A percentile compares a stretch with the other conserved stretches of the same genome.
phyloP scores from a whole-genome alignment of 2,329 filamentous ascomycete species.

The Pezicula radicicola region DNA sequence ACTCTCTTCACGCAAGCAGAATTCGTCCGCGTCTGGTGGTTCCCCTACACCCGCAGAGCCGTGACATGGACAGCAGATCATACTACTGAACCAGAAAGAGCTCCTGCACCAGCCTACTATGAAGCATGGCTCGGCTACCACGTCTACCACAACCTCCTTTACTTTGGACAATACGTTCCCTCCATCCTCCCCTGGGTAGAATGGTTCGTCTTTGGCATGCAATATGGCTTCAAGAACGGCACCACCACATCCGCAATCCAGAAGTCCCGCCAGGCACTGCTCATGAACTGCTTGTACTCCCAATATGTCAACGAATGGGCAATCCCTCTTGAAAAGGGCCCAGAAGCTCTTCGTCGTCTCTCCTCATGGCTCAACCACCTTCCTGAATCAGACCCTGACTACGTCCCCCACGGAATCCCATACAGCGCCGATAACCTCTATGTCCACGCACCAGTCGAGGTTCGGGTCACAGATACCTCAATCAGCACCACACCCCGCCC shows the following conservation, averaged over 20 bases:
- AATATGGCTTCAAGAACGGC: slow-evolving; percentile 83
- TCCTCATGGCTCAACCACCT: slow-evolving; percentile 78
- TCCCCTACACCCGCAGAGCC: slow-evolving; percentile 84
- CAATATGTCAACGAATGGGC: slow-evolving; percentile 99
- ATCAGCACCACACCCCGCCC: slow-evolving; percentile 43
- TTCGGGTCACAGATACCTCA: slow-evolving; percentile 75
- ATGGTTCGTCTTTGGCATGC: slow-evolving; percentile 96
- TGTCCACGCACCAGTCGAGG: slow-evolving; percentile 88
- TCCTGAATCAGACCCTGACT: slow-evolving; percentile 58
- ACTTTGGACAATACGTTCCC: slow-evolving; percentile 73
- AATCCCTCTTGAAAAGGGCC: slow-evolving; percentile 78
- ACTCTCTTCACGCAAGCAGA: slow-evolving; percentile 81
- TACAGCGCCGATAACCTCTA: slow-evolving; percentile 77
- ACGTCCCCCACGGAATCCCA: slow-evolving; percentile 68
- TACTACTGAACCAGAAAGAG: slow-evolving; percentile 57
- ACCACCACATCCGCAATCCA: slow-evolving; percentile 72
- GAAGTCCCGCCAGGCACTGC: slow-evolving; percentile 72
- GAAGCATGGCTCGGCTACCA: slow-evolving; percentile 80
- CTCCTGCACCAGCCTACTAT: slow-evolving; percentile 68
- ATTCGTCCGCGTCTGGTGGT: slow-evolving; percentile 96
- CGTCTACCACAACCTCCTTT: slow-evolving; percentile 88
- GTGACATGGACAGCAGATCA: slow-evolving; percentile 89
- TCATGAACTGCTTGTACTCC: slow-evolving; percentile 98
- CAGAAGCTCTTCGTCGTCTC: slow-evolving; percentile 79
- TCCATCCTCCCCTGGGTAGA: slow-evolving; percentile 83